Evolutionary conservation across 139 green algal genomes (phyloP).

Genomic region (Deuterostichococcus epilithicus): DNA sequence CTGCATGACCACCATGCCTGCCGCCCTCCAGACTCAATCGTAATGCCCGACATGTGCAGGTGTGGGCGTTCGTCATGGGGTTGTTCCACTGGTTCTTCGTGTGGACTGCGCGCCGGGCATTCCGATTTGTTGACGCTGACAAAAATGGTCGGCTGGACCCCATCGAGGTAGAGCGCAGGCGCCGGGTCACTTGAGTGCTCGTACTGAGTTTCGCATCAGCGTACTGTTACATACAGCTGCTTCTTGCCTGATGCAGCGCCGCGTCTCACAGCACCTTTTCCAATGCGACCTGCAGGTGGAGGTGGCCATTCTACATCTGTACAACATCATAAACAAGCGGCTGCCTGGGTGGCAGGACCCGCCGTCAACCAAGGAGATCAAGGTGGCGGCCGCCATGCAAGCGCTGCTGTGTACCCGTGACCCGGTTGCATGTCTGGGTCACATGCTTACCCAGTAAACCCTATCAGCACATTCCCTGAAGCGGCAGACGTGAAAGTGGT

Average conservation of each 20-base stretch:
- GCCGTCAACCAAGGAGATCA: background rate
- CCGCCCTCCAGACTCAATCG: no score
- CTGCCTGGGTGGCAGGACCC: constrained; percentile 10
- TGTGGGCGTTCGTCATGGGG: background rate
- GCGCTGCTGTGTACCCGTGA: no score
- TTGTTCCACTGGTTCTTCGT: background rate
- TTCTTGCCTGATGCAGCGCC: background rate
- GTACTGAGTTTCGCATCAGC: no score
- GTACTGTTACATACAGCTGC: no score
- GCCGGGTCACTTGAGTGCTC: no score
- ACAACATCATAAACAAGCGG: constrained; percentile 15
- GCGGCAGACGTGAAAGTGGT: background rate
- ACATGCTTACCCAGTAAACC: no score
- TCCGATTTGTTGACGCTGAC: background rate
- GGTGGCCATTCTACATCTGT: background rate
- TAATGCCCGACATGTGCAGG: no score
- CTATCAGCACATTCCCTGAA: no score
- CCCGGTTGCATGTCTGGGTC: no score
- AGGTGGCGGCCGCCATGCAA: no score
- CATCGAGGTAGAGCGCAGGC: background rate
- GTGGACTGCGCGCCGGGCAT: background rate
- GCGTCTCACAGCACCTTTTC: no score
- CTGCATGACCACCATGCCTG: no score
- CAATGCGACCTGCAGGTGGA: background rate
- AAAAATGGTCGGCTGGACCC: background rate